Base-by-base conservation (phyloP, 345 rosid species). In the Bruguiera parviflora region DNA sequence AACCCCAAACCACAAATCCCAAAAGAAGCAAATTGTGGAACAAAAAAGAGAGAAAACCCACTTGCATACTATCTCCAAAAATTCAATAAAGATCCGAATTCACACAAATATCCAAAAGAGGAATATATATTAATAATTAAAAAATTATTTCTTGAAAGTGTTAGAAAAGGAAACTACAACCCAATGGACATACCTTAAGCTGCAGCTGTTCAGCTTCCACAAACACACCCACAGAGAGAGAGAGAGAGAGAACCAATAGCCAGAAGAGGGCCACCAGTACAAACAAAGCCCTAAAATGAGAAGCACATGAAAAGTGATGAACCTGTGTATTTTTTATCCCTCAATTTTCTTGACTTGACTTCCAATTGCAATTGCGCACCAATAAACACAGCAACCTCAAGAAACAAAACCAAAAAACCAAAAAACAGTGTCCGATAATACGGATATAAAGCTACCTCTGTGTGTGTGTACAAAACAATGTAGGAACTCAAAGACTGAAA, bases 271-370 rank as follows among this genome's bases (percentile, higher is more conserved):
- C 1, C 1, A 33, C 37, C 37, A 33, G 37, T 33, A 33, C 7
- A 33, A 33, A 33, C 63, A 67, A 58, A 29, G 49, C 65, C 72
- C 65, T 60, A 47, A 59, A 69, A 49, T 58, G 65, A 68, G 57
- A 58, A 46, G 57, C 7, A 29, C 13, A 58, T 68, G 71, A 68
- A 11, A 47, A 39, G 31, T 29, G 13, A 68, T 29, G 24, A 27
- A 67, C 39, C 58, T 46, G 5, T 2, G 20, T 25, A 46, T n/a
- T 66, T 66, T 33, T 32, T 31, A 53, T 52, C 32, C 22, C 25
- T 4, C 2, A 8, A 66, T 52, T 65, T 29, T 18, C 33, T 37
- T 19, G 32, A 28, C 52, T 9, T 18, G 20, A 19, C 8, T 11
- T n/a, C 15, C 47, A 31, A 2, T 20, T 1, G 6, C n/a, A 65